Conservation (phyloP, 2,329 filamentous ascomycete genomes). For the Aspergillus aculeatinus region DNA sequence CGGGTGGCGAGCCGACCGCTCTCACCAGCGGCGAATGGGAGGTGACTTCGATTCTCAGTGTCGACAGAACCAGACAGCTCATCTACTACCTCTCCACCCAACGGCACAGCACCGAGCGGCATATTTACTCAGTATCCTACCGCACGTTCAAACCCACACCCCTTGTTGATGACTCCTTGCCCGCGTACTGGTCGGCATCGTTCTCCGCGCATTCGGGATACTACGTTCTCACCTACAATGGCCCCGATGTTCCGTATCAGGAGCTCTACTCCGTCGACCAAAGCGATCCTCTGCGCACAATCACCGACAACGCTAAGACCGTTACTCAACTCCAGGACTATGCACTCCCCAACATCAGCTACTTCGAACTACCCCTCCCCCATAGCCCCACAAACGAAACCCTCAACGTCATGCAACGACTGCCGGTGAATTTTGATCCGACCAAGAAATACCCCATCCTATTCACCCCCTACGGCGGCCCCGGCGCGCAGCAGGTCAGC, state of each 20-base stretch:
- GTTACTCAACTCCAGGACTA: conserved; percentile 58
- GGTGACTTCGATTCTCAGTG: conserved; percentile 58
- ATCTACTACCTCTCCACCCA: conserved; percentile 67
- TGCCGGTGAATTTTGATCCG: conserved; percentile 64
- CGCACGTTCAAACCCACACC: conserved; percentile 53
- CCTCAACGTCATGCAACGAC: conserved; percentile 64
- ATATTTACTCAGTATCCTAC: conserved; percentile 66
- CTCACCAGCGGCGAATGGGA: conserved; percentile 69
- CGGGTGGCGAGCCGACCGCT: conserved; percentile 54
- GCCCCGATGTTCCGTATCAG: conserved; percentile 68
- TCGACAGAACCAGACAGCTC: conserved; percentile 57
- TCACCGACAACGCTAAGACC: conserved; percentile 61
- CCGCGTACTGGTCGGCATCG: conserved; percentile 63
- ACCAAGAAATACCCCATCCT: conserved; percentile 65
- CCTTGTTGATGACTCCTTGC: conserved; percentile 60
- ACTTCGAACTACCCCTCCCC: conserved; percentile 62
- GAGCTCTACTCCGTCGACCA: conserved; percentile 62
- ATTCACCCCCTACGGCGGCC: conserved; percentile 68
- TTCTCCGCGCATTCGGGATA: conserved; percentile 64
- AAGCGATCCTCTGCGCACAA: conserved; percentile 55
- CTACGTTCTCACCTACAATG: conserved; percentile 65
- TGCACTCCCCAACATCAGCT: conserved; percentile 63
- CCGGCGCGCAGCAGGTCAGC: conserved; percentile 60
- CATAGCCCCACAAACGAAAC: conserved; percentile 51
- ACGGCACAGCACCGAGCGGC: conserved; percentile 64